A percentile compares a stretch with the other conserved stretches of the same genome.
Evolutionary conservation across 2,329 filamentous ascomycete genomes (phyloP).

Genomic region (Chaetomiaceae sp.): DNA sequence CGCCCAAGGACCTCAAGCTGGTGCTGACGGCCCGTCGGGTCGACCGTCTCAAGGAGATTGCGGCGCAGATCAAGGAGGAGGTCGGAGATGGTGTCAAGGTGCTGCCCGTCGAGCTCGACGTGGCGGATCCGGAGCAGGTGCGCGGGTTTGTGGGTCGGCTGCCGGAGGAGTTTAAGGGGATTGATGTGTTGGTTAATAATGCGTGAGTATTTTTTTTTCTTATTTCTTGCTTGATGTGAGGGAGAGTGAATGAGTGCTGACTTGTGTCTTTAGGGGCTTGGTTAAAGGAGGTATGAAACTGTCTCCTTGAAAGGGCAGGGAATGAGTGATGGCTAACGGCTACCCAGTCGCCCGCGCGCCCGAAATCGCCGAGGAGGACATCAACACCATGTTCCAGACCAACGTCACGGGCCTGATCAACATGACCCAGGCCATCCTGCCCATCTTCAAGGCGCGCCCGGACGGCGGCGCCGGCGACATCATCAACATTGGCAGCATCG

Average conservation of each 20-base stretch:
- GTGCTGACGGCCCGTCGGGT: slow-evolving; percentile 84
- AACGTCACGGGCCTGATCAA: slow-evolving; percentile 95
- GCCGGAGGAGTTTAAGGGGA: slow-evolving; percentile 76
- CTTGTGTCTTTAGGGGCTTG: slow-evolving; percentile 15
- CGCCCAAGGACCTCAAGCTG: slow-evolving; percentile 73
- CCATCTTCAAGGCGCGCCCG: slow-evolving; percentile 71
- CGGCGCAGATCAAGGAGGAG: slow-evolving; percentile 69
- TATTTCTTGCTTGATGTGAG: background rate
- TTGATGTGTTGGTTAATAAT: slow-evolving; percentile 93
- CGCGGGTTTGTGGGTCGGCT: slow-evolving; percentile 65
- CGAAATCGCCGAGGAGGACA: slow-evolving; percentile 75
- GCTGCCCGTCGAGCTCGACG: slow-evolving; percentile 77
- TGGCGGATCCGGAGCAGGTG: slow-evolving; percentile 74
- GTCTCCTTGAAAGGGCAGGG: background rate
- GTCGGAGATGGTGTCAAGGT: slow-evolving; percentile 78
- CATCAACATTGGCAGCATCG: slow-evolving; percentile 90
- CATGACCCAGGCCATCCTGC: slow-evolving; percentile 88
- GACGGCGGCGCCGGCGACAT: slow-evolving; percentile 83
- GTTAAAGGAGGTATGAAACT: slow-evolving; percentile 23
- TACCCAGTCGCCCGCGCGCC: slow-evolving; percentile 49
- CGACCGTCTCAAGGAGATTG: slow-evolving; percentile 72
- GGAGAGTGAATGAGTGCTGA: background rate
- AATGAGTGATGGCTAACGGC: background rate
- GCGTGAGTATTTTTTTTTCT: slow-evolving; percentile 57
- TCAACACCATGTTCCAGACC: slow-evolving; percentile 82